phyloP scores from a whole-genome alignment of 345 rosid species.

The Sisymbrium altissimum region DNA sequence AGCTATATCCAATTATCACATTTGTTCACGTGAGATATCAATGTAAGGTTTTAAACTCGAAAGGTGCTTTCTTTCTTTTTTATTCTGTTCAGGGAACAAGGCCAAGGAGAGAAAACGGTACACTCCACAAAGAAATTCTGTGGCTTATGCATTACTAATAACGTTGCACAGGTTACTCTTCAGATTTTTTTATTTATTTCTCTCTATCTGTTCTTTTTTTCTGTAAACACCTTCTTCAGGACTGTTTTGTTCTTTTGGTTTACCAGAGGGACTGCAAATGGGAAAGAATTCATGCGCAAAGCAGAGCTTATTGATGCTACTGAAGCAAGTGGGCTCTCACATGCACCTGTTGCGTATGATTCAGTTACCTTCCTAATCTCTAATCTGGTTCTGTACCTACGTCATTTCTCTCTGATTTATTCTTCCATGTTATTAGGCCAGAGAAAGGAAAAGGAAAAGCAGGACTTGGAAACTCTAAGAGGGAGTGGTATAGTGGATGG shows the following conservation, averaged over 20 bases:
- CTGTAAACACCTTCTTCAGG: slow-evolving; percentile 6
- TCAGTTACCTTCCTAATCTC: slow-evolving; percentile 6
- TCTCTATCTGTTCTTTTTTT: not conserved
- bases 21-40: not conserved
- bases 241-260: not conserved
- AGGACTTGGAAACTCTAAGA: slow-evolving; percentile 59
- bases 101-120: slow-evolving; percentile 52
- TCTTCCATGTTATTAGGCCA: slow-evolving; percentile 48
- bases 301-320: slow-evolving; percentile 92
- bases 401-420: not conserved
- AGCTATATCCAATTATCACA: not conserved
- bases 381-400: not conserved
- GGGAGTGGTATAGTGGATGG: slow-evolving; percentile 88
- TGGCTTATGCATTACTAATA: slow-evolving; percentile 77
- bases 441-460: slow-evolving; percentile 81
- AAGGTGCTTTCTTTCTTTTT: no score
- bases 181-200: not conserved
- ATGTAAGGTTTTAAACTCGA: not conserved
- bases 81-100: slow-evolving; percentile 42
- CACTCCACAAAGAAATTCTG: slow-evolving; percentile 79
- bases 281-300: slow-evolving; percentile 71
- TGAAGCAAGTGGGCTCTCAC: slow-evolving; percentile 95
- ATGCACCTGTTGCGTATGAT: slow-evolving; percentile 61
- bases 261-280: slow-evolving; percentile 56
- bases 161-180: slow-evolving; percentile 60